phyloP scores from a whole-genome alignment of 2,329 filamentous ascomycete genomes.

The Grosmannia huntii region DNA sequence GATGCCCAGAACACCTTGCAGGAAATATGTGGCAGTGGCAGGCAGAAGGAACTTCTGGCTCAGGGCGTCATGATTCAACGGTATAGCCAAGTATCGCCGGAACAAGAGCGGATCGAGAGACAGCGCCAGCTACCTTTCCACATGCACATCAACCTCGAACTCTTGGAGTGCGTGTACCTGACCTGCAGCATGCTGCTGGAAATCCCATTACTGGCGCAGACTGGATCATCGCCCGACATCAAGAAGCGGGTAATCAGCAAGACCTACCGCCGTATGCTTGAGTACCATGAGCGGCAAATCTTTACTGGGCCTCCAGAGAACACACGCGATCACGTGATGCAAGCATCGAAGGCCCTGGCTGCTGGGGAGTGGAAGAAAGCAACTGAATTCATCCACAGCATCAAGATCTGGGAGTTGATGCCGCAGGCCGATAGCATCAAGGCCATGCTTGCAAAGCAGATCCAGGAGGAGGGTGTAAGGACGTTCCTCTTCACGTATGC shows the following conservation, averaged over 20 bases:
- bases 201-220: slow-evolving; percentile 92
- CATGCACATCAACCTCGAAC: slow-evolving; percentile 99
- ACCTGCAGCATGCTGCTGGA: slow-evolving; percentile 99
- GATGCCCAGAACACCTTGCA: slow-evolving; percentile 96
- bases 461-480: slow-evolving; percentile 94
- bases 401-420: slow-evolving; percentile 99
- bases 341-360: slow-evolving; percentile 91
- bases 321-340: slow-evolving; percentile 98
- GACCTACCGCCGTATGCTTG: slow-evolving; percentile 97
- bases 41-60: slow-evolving; percentile 94
- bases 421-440: slow-evolving; percentile 88
- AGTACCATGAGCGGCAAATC: slow-evolving; percentile 98
- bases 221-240: slow-evolving; percentile 89
- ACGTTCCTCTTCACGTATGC: slow-evolving; percentile 99
- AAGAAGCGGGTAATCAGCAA: slow-evolving; percentile 98
- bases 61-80: slow-evolving; percentile 98
- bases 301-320: slow-evolving; percentile 98
- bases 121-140: slow-evolving; percentile 98
- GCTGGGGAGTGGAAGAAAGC: slow-evolving; percentile 98
- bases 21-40: slow-evolving; percentile 93
- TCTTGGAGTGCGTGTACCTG: slow-evolving; percentile 95
- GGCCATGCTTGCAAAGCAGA: slow-evolving; percentile 92
- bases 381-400: slow-evolving; percentile 83
- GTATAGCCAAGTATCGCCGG: slow-evolving; percentile 89
- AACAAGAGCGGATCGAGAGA: slow-evolving; percentile 94